These are phyloP conservation scores for Melanogaster broomeanus DNA, from an alignment of 768 basidiomycete species.

Conservation along the genomic window DNA sequence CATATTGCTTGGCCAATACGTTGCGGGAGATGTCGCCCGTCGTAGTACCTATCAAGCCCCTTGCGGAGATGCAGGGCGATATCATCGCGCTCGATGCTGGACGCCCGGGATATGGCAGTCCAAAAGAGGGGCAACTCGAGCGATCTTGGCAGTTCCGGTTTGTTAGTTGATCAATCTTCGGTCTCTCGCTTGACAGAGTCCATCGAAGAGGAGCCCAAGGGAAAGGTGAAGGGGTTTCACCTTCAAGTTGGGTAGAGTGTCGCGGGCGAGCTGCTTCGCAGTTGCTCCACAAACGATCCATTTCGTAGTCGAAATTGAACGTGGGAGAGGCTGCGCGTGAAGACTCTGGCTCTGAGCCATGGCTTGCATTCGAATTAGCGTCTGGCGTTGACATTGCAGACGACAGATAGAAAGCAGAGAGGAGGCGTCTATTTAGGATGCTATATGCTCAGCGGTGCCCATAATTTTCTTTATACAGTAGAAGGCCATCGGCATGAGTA, in stretches of 20 bases:
- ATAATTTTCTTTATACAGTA: too few species aligned
- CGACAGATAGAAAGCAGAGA: too few species aligned
- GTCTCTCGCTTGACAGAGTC: background rate
- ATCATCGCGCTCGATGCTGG: background rate
- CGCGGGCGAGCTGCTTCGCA: background rate
- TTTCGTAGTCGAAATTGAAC: slow-evolving; percentile 4
- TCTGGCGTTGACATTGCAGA: background rate
- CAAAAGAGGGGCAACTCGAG: slow-evolving; percentile 9
- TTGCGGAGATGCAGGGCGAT: background rate
- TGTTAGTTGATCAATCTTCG: background rate
- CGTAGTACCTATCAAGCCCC: background rate
- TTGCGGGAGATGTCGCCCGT: background rate
- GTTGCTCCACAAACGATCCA: slow-evolving; percentile 6
- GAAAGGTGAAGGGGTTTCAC: slow-evolving; percentile 8
- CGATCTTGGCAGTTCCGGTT: background rate
- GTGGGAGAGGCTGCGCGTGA: background rate
- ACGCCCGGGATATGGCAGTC: slow-evolving; percentile 6
- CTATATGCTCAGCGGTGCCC: too few species aligned
- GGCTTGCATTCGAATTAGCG: background rate
- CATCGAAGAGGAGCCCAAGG: slow-evolving; percentile 4
- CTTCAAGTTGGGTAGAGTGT: background rate
- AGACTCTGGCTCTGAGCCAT: background rate
- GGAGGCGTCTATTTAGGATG: too few species aligned
- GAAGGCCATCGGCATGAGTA: too few species aligned
- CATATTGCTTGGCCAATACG: slow-evolving; percentile 3